Conservation (phyloP, 345 rosid species). For the Linum usitatissimum region DNA sequence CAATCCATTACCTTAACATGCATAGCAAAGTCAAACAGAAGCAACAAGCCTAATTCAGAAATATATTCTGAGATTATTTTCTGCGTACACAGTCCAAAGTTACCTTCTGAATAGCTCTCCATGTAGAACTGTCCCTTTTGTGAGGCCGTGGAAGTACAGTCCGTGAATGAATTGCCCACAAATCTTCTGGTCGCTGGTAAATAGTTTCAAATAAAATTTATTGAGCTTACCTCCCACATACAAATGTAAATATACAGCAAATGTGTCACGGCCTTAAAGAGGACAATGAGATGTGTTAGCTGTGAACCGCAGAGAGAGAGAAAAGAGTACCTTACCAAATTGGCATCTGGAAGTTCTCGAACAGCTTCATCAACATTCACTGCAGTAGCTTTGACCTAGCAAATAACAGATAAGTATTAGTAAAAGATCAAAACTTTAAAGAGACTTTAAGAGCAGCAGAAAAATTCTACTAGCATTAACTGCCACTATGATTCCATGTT, state of each 20-base stretch:
- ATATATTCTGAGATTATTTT: neutral
- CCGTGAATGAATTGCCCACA: conserved; percentile 80
- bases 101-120: conserved; percentile 86
- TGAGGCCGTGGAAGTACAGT: conserved; percentile 82
- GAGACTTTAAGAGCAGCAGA: neutral
- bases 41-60: neutral
- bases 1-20: neutral
- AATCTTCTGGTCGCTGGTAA: conserved; percentile 79
- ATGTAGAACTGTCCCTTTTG: conserved; percentile 49
- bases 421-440: neutral
- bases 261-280: neutral
- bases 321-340: conserved; percentile 75
- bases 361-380: conserved; percentile 95
- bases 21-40: neutral
- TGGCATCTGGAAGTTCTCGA: conserved; percentile 97
- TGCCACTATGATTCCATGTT: neutral
- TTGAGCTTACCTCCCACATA: conserved; percentile 8
- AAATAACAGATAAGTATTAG: conserved; percentile 3
- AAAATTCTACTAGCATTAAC: neutral
- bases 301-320: conserved; percentile 19
- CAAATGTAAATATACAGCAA: neutral
- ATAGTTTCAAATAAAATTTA: conserved; percentile 14
- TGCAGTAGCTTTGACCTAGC: conserved; percentile 92
- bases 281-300: neutral
- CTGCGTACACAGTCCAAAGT: neutral